Evolutionary conservation across 2,329 filamentous ascomycete genomes (phyloP), one percentile per base, ranked within the genome.

Genomic region (Colletotrichum orchidophilum): DNA sequence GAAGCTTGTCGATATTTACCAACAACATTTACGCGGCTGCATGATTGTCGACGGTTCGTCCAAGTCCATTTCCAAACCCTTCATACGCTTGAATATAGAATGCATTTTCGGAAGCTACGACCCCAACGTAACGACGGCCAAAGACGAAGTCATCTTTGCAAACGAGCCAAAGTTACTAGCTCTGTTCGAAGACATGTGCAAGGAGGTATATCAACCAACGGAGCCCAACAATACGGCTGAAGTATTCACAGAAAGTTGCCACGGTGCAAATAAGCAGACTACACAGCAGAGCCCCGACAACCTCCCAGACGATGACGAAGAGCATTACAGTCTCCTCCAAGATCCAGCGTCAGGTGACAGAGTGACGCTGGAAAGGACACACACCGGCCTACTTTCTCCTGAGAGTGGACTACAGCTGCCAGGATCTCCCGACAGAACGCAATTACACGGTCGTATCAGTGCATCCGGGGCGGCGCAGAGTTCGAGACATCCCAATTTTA

Each of bases 81-180:
- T 95, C 76, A 79, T 94, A 50, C 85, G 85, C 50, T 79, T 95
- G 46, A 87, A 90, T 67, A 89, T 95, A 33, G 78, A 78, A 15
- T 95, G 92, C 75, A 86, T 89, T 0, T 77, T 82, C 1, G 85
- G 86, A 31, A 90, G 84, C 69, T 95, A 95, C 75, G 93, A 95
- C 79, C 84, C 87, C 1, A 95, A 95, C 74, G 80, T 95, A 6
- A 90, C 94, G 71, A 88, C 92, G 3, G 84, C 89, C 3, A 95
- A 95, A 77, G 90, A 94, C 67, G 89, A 94, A 75, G 86, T 95
- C 2, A 76, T 94, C 1, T 94, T 95, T 76, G 83, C 83, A 5
- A 83, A 93, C 61, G 87, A 91, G 72, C 58, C 78, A 2, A 59
- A 63, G 2, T 54, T 89, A 0, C 73, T 88, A 2, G 75, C 81